Base-by-base conservation (phyloP, 2,329 filamentous ascomycete species). In the Neodidymelliopsis sp. region DNA sequence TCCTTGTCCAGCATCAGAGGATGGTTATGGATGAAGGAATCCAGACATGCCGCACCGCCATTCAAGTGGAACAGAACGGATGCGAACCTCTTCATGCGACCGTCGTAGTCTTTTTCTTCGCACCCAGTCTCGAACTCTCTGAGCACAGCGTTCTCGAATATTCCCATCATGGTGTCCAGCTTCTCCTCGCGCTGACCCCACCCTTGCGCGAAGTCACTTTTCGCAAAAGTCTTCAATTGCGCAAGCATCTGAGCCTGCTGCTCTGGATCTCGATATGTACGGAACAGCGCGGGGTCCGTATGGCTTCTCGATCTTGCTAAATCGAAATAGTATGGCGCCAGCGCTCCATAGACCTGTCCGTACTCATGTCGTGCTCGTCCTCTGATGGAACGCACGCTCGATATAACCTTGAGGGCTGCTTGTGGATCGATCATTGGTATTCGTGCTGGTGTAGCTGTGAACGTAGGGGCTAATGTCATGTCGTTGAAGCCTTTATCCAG, bases 61-160 rank as follows among this genome's bases (percentile, higher is more conserved):
- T 96, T 95, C 33, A 99, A 79, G 2, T 83, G 82, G 49, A 89
- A 85, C 47, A 99, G 76, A 12, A 99, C 91, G 61, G 91, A 85
- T 2, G 92, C 92, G 72, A 96, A 97, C 65, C 89, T 84, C 60
- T 83, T 85, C 93, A 97, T 97, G 43, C 86, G 82, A 2, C 90
- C 91, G 57, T 96, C 89, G 43, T 95, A 85, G 70, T 99, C 93
- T 76, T 88, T 89, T 31, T 85, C 86, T 69, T 94, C 90, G 59
- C 95, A 96, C 4, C 91, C 94, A 57, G 94, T 89, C 72, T 95
- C 89, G 60, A 99, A 99, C 70, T 99, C 94, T 37, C 89, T 84
- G 40, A 97, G 76, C 3, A 95, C 92, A 3, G 92, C 91, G 47
- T 87, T 91, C 74, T 97, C 93, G 64, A 99, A 99, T 50, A 94